Percentiles rank a stretch among this genome's conserved stretches.
These are phyloP conservation scores for Hanseniaspora meyeri DNA, from an alignment of 805 yeast species.

Conservation along the genomic window DNA sequence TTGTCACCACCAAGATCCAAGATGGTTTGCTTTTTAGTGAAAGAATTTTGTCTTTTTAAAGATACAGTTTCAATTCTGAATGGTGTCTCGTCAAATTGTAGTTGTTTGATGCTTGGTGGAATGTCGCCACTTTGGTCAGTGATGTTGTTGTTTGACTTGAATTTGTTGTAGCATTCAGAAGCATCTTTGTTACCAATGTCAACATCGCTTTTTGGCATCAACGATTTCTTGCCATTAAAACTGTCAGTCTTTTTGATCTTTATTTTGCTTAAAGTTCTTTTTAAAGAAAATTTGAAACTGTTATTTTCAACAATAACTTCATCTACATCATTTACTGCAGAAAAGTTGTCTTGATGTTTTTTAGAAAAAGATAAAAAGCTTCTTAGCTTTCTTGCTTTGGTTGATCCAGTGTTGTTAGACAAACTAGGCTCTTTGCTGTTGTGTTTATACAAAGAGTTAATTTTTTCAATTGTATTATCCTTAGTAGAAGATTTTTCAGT, in stretches of 20 bases:
- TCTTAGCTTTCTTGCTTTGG: neutral
- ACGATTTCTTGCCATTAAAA: neutral
- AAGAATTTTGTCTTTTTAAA: neutral
- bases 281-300: neutral
- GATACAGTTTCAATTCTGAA: neutral
- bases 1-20: neutral
- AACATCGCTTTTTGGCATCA: neutral
- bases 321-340: neutral
- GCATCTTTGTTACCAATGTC: neutral
- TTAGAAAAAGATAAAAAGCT: neutral
- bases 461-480: neutral
- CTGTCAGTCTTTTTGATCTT: neutral
- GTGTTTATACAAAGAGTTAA: neutral
- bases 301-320: neutral
- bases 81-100: neutral
- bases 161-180: conserved; percentile 1
- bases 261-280: neutral
- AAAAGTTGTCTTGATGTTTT: neutral
- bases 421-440: neutral
- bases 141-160: neutral
- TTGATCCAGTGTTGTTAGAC: neutral
- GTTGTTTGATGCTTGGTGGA: neutral
- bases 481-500: neutral
- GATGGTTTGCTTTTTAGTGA: neutral
- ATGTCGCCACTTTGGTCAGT: neutral